Conservation (phyloP, 257 asterid species). For the Osmanthus fragrans region DNA sequence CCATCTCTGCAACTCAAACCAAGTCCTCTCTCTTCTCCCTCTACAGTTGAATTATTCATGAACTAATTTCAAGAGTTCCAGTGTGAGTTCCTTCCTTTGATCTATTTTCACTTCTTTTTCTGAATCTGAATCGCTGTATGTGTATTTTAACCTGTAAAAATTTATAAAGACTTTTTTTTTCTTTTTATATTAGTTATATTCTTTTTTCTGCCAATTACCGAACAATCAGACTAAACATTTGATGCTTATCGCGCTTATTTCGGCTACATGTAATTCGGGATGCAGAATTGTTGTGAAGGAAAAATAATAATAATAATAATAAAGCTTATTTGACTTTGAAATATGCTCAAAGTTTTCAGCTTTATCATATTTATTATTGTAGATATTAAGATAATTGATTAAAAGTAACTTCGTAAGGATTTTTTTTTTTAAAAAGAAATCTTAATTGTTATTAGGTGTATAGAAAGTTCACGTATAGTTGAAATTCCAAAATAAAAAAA, state of each 20-base stretch:
- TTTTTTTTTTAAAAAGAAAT: not conserved
- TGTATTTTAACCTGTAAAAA: not conserved
- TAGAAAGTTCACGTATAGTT: not conserved
- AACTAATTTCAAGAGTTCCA: slow-evolving; percentile 21
- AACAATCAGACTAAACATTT: slow-evolving; percentile 1
- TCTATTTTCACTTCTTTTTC: slow-evolving; percentile 18
- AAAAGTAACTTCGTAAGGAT: not conserved
- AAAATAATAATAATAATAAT: too few relatives aligned
- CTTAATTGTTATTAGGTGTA: not conserved
- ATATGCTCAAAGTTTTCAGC: slow-evolving; percentile 1
- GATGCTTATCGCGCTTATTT: slow-evolving; percentile 15
- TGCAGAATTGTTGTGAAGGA: slow-evolving; percentile 6
- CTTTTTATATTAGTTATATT: slow-evolving; percentile 7
- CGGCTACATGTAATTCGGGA: slow-evolving; percentile 1
- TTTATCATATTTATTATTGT: slow-evolving; percentile 7
- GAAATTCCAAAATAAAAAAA: not conserved
- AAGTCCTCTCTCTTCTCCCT: slow-evolving; percentile 24
- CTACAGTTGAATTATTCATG: slow-evolving; percentile 26
- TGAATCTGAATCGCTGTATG: slow-evolving; percentile 24
- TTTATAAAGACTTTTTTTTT: slow-evolving; percentile 1
- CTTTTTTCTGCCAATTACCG: not conserved
- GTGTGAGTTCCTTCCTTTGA: slow-evolving; percentile 38
- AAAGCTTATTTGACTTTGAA: not conserved
- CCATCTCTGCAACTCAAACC: slow-evolving; percentile 16
- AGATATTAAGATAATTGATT: not conserved